Evolutionary conservation across 2,329 filamentous ascomycete species (phyloP), one percentile per base, ranked within the genome.

Genomic region (Penicillium sp.): DNA sequence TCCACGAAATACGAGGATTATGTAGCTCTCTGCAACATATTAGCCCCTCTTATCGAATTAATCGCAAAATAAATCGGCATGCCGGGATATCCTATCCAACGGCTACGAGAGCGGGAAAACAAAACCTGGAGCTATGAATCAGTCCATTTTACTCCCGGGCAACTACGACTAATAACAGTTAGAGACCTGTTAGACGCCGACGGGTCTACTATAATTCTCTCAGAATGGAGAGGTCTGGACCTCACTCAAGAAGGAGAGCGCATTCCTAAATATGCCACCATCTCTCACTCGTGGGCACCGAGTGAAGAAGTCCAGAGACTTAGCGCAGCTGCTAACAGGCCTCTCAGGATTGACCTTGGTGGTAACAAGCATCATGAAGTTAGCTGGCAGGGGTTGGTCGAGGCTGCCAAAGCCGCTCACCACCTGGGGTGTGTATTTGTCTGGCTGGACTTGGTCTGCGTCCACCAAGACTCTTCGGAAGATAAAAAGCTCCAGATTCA

Each of bases 401-500:
- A 53, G 12, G 51, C 51, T 16, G 51, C 51, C 28, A 53, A 53
- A 46, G 51, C 51, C 33, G 40, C 51, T 7, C 40, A 24, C 2
- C 51, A 53, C 35, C 33, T 53, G 24, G 26, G 28, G 2, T 53
- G 51, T 35, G 20, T 3, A 11, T 53, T 53, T n/a, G 12, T 53
- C 16, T 53, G 51, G 51, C 42, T 53, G 26, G 51, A 53, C 23
- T 24, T 53, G 51, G 23, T 21, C 11, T 53, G 51, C n/a, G 42
- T 53, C 12, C 26, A 53, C 18, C 51, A 53, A 24, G 14, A 46
- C 28, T 53, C 51, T n/a, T 23, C 40, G 7, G 51, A 53, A 3
- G 51, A 53, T n/a, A 53, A 53, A 16, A 53, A 53, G 18, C 12
- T 53, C 14, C 51, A 53, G 40, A 53, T 53, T 26, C 51, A 53